Conservation (phyloP, 2,329 filamentous ascomycete species). For the Diplodia seriata region DNA sequence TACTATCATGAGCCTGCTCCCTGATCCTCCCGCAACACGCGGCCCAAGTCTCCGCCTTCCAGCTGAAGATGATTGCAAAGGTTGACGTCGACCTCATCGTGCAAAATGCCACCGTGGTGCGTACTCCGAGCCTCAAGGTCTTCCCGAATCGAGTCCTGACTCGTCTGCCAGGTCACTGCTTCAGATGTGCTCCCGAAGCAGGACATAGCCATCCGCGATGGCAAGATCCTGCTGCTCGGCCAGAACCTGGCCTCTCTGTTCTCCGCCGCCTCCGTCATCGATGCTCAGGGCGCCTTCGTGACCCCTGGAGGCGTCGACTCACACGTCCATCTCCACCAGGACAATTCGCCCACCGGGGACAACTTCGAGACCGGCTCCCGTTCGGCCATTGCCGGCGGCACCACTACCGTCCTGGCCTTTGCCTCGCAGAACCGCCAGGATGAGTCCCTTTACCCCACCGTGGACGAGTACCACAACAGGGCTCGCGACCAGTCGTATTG, state of each 20-base stretch:
- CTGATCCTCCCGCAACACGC: not conserved
- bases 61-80: slow-evolving; percentile 22
- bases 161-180: slow-evolving; percentile 41
- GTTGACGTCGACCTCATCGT: slow-evolving; percentile 51
- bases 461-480: slow-evolving; percentile 57
- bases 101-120: slow-evolving; percentile 53
- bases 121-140: not conserved
- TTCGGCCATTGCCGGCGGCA: slow-evolving; percentile 64
- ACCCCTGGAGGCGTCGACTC: slow-evolving; percentile 58
- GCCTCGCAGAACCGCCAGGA: slow-evolving; percentile 60
- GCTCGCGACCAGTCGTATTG: slow-evolving; percentile 58
- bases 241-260: slow-evolving; percentile 43
- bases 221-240: slow-evolving; percentile 57
- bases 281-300: slow-evolving; percentile 56
- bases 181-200: slow-evolving; percentile 54
- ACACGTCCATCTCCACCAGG: slow-evolving; percentile 58
- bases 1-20: slow-evolving; percentile 25
- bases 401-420: slow-evolving; percentile 65
- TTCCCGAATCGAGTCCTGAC: not conserved
- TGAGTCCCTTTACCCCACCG: slow-evolving; percentile 53
- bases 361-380: slow-evolving; percentile 58
- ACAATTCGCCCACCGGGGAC: slow-evolving; percentile 49
- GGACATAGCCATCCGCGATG: slow-evolving; percentile 57
- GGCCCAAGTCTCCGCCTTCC: not conserved
- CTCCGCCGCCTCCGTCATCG: slow-evolving; percentile 48